phyloP scores from a whole-genome alignment of 495 filamentous ascomycete species.

The Aspergillus bridgeri region DNA sequence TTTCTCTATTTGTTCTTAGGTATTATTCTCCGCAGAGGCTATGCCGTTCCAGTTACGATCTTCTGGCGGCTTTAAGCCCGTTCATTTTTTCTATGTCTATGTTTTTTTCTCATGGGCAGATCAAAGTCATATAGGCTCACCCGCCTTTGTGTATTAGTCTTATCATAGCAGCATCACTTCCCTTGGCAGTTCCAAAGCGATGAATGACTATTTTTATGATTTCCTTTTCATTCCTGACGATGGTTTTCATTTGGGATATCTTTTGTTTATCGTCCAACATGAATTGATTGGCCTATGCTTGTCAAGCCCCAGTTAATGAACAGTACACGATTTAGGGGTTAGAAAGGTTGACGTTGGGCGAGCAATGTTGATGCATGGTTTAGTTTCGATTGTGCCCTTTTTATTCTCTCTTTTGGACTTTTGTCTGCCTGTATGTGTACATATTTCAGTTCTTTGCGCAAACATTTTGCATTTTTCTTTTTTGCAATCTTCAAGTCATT shows the following conservation, averaged over 20 bases:
- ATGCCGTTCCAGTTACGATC: slow-evolving; percentile 40
- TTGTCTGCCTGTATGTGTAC: not conserved
- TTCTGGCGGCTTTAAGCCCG: slow-evolving; percentile 31
- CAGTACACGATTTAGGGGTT: not conserved
- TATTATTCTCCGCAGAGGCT: slow-evolving; percentile 17
- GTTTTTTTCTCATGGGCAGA: slow-evolving; percentile 23
- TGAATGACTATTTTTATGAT: slow-evolving; percentile 21
- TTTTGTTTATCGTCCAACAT: not conserved
- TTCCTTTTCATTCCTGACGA: not conserved
- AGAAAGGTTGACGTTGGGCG: not conserved
- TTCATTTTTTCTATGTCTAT: slow-evolving; percentile 27
- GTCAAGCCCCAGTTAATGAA: not conserved
- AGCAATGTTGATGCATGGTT: not conserved
- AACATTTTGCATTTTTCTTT: not conserved
- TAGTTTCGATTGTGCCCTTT: not conserved
- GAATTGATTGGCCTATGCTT: not conserved
- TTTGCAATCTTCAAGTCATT: not conserved
- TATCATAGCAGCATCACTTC: slow-evolving; percentile 22
- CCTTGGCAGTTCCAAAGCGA: slow-evolving; percentile 21
- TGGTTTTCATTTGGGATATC: not conserved
- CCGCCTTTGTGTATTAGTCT: slow-evolving; percentile 30
- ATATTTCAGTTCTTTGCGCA: not conserved
- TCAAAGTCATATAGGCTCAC: slow-evolving; percentile 16
- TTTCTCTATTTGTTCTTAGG: slow-evolving; percentile 22
- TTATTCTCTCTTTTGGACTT: not conserved